Conservation (phyloP, 2,329 filamentous ascomycete species). For the Scedosporium boydii region DNA sequence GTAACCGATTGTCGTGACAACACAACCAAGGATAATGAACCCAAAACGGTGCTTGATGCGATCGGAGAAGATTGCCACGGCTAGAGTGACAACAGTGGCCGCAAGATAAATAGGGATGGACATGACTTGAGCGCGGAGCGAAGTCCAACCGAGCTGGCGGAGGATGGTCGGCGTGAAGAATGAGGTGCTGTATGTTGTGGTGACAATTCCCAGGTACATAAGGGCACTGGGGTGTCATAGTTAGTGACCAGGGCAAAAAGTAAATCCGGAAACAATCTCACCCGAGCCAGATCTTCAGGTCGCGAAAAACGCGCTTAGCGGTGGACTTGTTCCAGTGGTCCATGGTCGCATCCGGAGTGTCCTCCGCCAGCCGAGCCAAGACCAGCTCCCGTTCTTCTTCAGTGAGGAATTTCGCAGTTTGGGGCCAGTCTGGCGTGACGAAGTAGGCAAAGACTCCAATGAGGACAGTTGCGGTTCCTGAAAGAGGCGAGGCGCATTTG, state of each 20-base stretch:
- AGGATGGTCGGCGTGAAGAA: constrained; percentile 30
- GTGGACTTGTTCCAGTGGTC: constrained; percentile 9
- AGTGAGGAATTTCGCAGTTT: constrained; percentile 38
- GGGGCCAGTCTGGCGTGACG: constrained; percentile 18
- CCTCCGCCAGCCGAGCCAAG: background rate
- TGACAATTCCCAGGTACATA: constrained; percentile 28
- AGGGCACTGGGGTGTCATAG: no score
- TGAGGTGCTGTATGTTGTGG: constrained; percentile 32
- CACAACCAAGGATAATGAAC: constrained; percentile 41
- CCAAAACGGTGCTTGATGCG: constrained; percentile 38
- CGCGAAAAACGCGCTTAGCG: constrained; percentile 32
- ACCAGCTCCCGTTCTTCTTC: constrained; percentile 24
- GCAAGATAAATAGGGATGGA: constrained; percentile 27
- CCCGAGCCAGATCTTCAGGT: constrained; percentile 35
- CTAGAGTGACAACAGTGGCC: constrained; percentile 19
- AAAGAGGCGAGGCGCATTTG: background rate
- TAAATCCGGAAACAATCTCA: no score
- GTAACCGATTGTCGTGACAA: constrained; percentile 43
- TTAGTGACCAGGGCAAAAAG: no score
- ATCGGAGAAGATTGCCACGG: constrained; percentile 36
- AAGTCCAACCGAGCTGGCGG: constrained; percentile 23
- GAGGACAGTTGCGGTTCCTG: constrained; percentile 13
- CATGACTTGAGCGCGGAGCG: constrained; percentile 23
- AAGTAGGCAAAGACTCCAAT: constrained; percentile 15
- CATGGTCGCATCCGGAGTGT: constrained; percentile 10